Percentiles rank a stretch among this genome's conserved stretches.
phyloP scores from a whole-genome alignment of 108 stramenopile species.

The Cyclotella atomus region DNA sequence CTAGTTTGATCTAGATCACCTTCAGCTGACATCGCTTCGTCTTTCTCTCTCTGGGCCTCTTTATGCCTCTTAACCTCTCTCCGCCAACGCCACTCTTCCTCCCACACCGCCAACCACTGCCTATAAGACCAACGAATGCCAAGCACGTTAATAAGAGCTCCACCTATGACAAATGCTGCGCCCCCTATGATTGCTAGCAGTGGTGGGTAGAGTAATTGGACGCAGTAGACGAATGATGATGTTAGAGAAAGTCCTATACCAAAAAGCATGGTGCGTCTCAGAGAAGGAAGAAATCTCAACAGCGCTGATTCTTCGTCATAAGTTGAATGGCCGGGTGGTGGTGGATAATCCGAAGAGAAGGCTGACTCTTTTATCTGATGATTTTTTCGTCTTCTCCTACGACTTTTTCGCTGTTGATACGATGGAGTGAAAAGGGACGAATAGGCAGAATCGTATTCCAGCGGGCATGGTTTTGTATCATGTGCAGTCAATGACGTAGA shows the following conservation, averaged over 20 bases:
- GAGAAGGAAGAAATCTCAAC: conserved; percentile 33
- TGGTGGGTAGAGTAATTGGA: conserved; percentile 50
- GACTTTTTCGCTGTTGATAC: conserved; percentile 2
- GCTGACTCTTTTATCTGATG: neutral
- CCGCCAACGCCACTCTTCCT: conserved; percentile 49
- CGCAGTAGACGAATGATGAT: conserved; percentile 42
- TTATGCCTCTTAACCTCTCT: conserved; percentile 33
- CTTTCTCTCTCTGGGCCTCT: conserved; percentile 13
- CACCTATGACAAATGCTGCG: conserved; percentile 39
- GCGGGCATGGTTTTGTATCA: conserved; percentile 34
- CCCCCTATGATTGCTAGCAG: conserved; percentile 46
- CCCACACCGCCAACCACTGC: conserved; percentile 36
- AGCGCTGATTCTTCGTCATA: conserved; percentile 24
- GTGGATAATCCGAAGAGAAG: conserved; percentile 14
- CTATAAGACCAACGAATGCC: conserved; percentile 27
- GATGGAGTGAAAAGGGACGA: conserved; percentile 38
- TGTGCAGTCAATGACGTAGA: neutral
- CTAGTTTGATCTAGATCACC: neutral
- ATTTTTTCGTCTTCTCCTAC: conserved; percentile 1
- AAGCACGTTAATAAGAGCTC: conserved; percentile 24
- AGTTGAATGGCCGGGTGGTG: conserved; percentile 28
- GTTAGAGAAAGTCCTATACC: conserved; percentile 48
- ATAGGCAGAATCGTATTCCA: conserved; percentile 49
- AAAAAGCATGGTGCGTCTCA: conserved; percentile 42
- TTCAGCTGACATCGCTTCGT: neutral